A percentile compares a stretch with the other conserved stretches of the same genome.
Evolutionary conservation across 257 asterid species (phyloP).

Genomic region (Solanum tarijense): DNA sequence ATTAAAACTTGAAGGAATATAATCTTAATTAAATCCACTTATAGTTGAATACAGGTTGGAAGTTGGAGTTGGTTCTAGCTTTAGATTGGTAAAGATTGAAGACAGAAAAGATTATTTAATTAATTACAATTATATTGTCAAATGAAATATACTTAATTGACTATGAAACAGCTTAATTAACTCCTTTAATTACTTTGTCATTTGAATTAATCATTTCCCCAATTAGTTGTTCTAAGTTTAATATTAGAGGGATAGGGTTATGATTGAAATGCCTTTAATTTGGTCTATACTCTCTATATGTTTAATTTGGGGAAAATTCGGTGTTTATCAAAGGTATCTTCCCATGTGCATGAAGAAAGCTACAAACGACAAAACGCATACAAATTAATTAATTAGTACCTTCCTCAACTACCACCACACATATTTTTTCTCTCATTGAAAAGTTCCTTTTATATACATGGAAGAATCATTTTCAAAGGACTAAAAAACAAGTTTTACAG

Average conservation of each 20-base stretch:
- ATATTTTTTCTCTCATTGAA: background rate
- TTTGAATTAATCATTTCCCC: background rate
- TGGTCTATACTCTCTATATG: background rate
- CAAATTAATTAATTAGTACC: background rate
- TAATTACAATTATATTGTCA: background rate
- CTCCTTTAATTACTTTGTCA: background rate
- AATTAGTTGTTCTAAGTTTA: background rate
- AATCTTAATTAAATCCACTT: background rate
- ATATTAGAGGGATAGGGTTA: background rate
- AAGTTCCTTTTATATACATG: background rate
- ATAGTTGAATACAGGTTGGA: background rate
- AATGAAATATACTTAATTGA: background rate
- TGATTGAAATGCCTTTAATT: slow-evolving; percentile 6
- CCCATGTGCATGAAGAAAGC: slow-evolving; percentile 21
- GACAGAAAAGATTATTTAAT: background rate
- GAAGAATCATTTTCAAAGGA: background rate
- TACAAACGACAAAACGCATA: background rate
- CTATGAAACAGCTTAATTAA: background rate
- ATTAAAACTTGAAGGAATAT: background rate
- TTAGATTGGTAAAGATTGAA: background rate
- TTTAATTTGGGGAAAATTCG: background rate
- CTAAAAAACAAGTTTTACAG: background rate
- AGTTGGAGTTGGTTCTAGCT: background rate
- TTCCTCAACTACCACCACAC: background rate
- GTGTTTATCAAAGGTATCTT: slow-evolving; percentile 31